Evolutionary conservation across 1,284 basidiomycete species (phyloP).

Genomic region (Dichomitus squalens): DNA sequence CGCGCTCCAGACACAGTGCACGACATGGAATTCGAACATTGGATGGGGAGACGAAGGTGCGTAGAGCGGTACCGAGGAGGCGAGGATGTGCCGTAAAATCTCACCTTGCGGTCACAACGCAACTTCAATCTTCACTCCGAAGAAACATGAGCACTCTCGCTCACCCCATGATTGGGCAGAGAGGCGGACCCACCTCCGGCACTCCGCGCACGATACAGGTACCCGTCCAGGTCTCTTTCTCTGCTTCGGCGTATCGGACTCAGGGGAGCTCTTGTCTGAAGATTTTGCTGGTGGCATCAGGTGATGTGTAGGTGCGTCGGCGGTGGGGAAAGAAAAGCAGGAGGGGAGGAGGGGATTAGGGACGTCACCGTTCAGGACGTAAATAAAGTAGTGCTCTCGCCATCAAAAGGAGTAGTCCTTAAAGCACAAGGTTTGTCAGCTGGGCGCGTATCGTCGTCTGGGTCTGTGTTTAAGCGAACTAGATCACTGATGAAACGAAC

Average conservation of each 20-base stretch:
- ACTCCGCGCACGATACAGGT: slow-evolving; percentile 75
- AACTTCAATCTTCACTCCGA: slow-evolving; percentile 57
- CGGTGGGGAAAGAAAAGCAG: neutral
- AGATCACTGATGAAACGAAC: neutral
- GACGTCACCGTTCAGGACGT: neutral
- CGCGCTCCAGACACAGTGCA: neutral
- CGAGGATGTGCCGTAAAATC: neutral
- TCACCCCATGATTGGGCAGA: slow-evolving; percentile 2
- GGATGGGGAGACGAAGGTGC: neutral
- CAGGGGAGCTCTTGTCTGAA: slow-evolving; percentile 18
- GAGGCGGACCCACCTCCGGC: slow-evolving; percentile 47
- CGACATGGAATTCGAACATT: neutral
- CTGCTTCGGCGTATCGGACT: slow-evolving; percentile 28
- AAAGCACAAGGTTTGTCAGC: neutral
- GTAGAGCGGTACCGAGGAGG: neutral
- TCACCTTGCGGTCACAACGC: slow-evolving; percentile 69
- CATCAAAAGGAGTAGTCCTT: neutral
- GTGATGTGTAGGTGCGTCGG: neutral
- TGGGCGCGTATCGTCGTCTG: neutral
- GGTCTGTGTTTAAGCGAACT: neutral
- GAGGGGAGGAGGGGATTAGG: neutral
- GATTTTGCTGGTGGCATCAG: slow-evolving; percentile 18
- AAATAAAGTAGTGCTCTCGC: neutral
- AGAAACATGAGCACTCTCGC: neutral
- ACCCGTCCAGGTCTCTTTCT: slow-evolving; percentile 48